phyloP scores from a whole-genome alignment of 2,329 filamentous ascomycete species.

The Sordariomycetes sp. region DNA sequence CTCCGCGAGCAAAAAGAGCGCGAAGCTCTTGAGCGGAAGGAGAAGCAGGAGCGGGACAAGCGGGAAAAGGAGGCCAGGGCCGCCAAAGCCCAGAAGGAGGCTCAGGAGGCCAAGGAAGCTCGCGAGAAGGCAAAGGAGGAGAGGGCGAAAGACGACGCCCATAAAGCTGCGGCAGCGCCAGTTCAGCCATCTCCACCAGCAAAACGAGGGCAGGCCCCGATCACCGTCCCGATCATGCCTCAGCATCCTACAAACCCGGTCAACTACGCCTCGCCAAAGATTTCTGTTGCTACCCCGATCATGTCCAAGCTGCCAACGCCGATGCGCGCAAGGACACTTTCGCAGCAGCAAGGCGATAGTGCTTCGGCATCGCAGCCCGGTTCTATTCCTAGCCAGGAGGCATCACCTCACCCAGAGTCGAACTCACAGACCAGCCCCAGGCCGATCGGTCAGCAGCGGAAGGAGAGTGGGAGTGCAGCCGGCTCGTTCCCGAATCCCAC shows the following conservation, averaged over 20 bases:
- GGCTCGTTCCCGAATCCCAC: slow-evolving; percentile 18
- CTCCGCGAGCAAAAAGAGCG: slow-evolving; percentile 61
- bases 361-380: slow-evolving; percentile 61
- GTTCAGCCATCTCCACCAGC: too few relatives aligned
- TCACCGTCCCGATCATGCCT: slow-evolving; percentile 42
- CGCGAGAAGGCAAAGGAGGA: slow-evolving; percentile 63
- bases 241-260: slow-evolving; percentile 49
- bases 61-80: slow-evolving; percentile 49
- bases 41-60: slow-evolving; percentile 54
- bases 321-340: slow-evolving; percentile 64
- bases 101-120: slow-evolving; percentile 35
- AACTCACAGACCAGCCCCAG: slow-evolving; percentile 58
- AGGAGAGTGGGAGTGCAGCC: slow-evolving; percentile 40
- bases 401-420: slow-evolving; percentile 51
- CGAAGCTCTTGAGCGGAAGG: slow-evolving; percentile 55
- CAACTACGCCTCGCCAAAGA: slow-evolving; percentile 66
- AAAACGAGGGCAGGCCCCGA: slow-evolving; percentile 27
- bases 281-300: slow-evolving; percentile 69
- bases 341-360: slow-evolving; percentile 66
- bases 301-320: slow-evolving; percentile 77
- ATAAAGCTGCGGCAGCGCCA: slow-evolving; percentile 16
- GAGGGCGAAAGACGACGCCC: slow-evolving; percentile 15
- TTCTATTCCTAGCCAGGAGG: slow-evolving; percentile 43
- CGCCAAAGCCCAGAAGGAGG: slow-evolving; percentile 51
- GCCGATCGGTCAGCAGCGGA: slow-evolving; percentile 53